phyloP scores from a whole-genome alignment of 148 eudicot genomes.

The Persicaria tinctoria region DNA sequence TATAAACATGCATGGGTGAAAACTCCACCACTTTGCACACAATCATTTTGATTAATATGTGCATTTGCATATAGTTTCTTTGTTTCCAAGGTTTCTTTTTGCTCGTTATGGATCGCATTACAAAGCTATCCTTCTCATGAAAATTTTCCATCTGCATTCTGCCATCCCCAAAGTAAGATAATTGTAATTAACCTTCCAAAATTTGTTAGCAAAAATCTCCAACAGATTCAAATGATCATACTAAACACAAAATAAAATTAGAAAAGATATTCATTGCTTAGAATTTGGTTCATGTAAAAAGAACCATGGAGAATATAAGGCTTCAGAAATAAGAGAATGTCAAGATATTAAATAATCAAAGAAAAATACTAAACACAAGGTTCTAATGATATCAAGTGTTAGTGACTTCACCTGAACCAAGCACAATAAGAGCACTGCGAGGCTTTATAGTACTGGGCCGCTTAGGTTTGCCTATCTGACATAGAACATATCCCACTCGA shows the following conservation, averaged over 20 bases:
- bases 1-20: neutral
- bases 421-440: constrained; percentile 66
- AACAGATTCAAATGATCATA: neutral
- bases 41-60: neutral
- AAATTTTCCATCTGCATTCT: neutral
- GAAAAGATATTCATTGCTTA: neutral
- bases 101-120: neutral
- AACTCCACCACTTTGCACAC: neutral
- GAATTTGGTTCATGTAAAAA: neutral
- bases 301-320: neutral
- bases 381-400: neutral
- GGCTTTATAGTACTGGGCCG: constrained; percentile 24
- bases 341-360: neutral
- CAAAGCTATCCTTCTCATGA: neutral
- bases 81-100: neutral
- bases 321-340: neutral
- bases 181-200: neutral
- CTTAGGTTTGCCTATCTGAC: constrained; percentile 43
- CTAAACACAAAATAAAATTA: neutral
- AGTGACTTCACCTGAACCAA: constrained; percentile 67
- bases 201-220: neutral
- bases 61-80: neutral
- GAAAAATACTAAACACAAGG: neutral
- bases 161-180: neutral
- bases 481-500: constrained; percentile 45